Base-by-base conservation (phyloP, 2,329 filamentous ascomycete species). In the Calycina herbarum region DNA sequence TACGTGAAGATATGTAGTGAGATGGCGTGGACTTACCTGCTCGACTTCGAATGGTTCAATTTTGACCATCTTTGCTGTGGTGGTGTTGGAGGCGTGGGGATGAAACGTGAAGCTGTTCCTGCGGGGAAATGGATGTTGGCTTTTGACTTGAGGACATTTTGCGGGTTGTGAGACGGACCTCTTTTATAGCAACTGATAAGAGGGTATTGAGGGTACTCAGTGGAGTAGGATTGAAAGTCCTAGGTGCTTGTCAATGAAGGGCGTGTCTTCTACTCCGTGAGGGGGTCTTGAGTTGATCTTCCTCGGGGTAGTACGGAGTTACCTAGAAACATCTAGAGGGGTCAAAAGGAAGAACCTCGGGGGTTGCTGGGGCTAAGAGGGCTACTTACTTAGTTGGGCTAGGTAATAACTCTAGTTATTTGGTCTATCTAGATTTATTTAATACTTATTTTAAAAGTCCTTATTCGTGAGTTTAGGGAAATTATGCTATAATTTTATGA, bases 1-100 rank as follows among this genome's bases (percentile, higher is more conserved):
- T 54, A 54, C 11, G 48, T 24, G 20, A 54, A 13, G 11, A 11
- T 27, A 11, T 27, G 11, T 6, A 57, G 35, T 15, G 45, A 45
- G 38, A 61, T 45, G 24, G 15, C 5, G 48, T 31, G 58, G 20
- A 78, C 77, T 70, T 80, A 87, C 87, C 76, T 88, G 82, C 79
- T 96, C 92, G 8, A 95, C 90, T 17, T 85, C 83, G 73, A 93
- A 93, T 0, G 83, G 81, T 24, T 82, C 79, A 68, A 90, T 83
- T 59, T 82, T 78, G 40, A 86, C 85, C 85, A 88, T 87, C 10
- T 68, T 78, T 71, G 62, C 48, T 31, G 40, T 27, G 61, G 69
- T 61, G 67, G 68, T 51, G 51, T 62, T 42, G 64, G 29, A 54
- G 13, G 27, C 24, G 54, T 17, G 54, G 27, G 54, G 54, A 31